Percentiles rank a stretch among this genome's conserved stretches.
Evolutionary conservation across 1,139 yeast species (phyloP).

Genomic region (Arxiozyma telluris): DNA sequence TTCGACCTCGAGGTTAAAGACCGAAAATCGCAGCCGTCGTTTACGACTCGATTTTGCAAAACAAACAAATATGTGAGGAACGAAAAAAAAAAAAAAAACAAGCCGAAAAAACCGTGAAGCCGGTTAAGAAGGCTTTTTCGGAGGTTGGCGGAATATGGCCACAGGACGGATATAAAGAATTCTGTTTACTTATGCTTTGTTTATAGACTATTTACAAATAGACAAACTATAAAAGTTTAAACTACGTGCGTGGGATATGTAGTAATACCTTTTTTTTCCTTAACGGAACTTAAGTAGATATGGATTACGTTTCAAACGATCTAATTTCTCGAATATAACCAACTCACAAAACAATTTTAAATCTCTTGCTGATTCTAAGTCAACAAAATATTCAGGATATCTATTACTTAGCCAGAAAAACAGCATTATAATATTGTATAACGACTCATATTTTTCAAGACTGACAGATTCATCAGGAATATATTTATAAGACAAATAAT

Average conservation of each 20-base stretch:
- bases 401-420: constrained; percentile 84
- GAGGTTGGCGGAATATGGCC: not conserved
- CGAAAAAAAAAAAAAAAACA: too few relatives aligned
- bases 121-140: not conserved
- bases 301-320: constrained; percentile 27
- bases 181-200: not conserved
- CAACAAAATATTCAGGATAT: constrained; percentile 74
- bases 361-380: constrained; percentile 63
- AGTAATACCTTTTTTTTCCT: not conserved
- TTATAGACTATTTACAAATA: not conserved
- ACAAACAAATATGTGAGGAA: not conserved
- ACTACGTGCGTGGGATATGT: too few relatives aligned
- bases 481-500: constrained; percentile 20
- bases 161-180: not conserved
- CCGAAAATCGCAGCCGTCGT: not conserved
- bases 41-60: not conserved
- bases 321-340: constrained; percentile 54
- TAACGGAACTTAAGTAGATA: constrained; percentile 10
- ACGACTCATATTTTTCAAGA: constrained; percentile 50
- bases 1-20: not conserved
- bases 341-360: constrained; percentile 57
- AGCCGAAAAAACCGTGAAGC: not conserved
- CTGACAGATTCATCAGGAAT: constrained; percentile 30
- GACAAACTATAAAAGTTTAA: not conserved
- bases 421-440: constrained; percentile 60